Evolutionary conservation across 208 protist species (phyloP), one percentile per base, ranked within the genome.

Genomic region (Crithidia sp.): DNA sequence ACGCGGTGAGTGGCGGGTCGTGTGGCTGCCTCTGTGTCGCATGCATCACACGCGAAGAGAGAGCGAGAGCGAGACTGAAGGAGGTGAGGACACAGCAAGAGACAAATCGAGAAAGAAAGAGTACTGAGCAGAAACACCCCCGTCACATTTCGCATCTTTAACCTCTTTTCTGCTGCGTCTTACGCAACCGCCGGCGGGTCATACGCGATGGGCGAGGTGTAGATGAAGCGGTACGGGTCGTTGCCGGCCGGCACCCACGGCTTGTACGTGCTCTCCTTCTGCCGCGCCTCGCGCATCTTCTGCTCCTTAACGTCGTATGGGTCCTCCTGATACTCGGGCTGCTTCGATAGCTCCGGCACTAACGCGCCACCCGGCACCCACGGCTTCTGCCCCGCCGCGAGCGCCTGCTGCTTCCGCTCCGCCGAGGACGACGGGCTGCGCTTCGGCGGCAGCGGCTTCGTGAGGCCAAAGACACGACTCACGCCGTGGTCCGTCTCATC

Each of bases 321-420:
- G 69, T 97, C 94, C 77, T 96, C 92, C 71, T 91, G 85, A 65
- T 97, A 97, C 79, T 95, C 89, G 5, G 91, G 91, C 67, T 77
- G 82, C 52, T 88, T 84, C 36, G 83, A 88, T 36, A 94, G 83
- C 7, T 93, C 86, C 58, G 82, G 89, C 54, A 81, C 71, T 4
- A 96, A 76, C 2, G 87, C 85, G 63, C 88, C 90, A 28, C 83
- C 92, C 9, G 92, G 90, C 53, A 86, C 67, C 92, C 90, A 95
- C 71, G 85, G 85, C 66, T 84, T 85, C 4, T 79, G 71, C 2
- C 73, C 72, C 12, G 58, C 81, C 16, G 71, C 70, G 16, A 52
- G 50, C 2, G 37, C 19, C 52, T 16, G 37, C 58, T 63, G 56
- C 44, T 49, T 59, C 13, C 56, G 56, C 44, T 49, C 49, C 13